A percentile compares a stretch with the other conserved stretches of the same genome.
These are phyloP conservation scores for Suillus bovinus DNA, from an alignment of 768 basidiomycete species.

Conservation along the genomic window DNA sequence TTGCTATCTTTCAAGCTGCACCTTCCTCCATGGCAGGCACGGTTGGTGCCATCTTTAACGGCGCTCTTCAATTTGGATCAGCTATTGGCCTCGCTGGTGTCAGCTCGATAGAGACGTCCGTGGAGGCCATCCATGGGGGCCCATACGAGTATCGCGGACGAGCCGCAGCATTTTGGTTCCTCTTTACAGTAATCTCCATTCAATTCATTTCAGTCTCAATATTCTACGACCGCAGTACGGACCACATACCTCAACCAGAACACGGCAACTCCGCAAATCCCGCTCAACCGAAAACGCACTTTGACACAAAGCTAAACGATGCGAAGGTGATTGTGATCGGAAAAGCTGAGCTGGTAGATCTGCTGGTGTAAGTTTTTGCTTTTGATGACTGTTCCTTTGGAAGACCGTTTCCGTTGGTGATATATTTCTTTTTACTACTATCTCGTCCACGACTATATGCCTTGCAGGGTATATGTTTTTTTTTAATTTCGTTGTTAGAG, in stretches of 20 bases:
- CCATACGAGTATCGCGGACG: constrained; percentile 38
- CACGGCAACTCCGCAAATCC: background rate
- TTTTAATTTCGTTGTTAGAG: background rate
- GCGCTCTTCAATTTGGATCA: constrained; percentile 51
- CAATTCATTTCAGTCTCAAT: constrained; percentile 33
- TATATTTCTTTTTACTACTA: background rate
- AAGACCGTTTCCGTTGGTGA: background rate
- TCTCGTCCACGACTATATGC: background rate
- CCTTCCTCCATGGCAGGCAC: constrained; percentile 52
- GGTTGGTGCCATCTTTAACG: constrained; percentile 57
- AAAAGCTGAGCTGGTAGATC: background rate
- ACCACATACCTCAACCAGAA: constrained; percentile 8
- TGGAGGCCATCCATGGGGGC: constrained; percentile 37
- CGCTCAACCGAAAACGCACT: background rate
- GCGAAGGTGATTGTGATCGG: background rate
- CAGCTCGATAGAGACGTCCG: constrained; percentile 47
- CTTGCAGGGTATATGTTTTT: background rate
- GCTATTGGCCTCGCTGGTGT: constrained; percentile 53
- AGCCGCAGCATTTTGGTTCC: constrained; percentile 46
- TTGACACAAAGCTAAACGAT: background rate
- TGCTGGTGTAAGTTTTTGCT: background rate
- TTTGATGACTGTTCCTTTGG: background rate
- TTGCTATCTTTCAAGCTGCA: constrained; percentile 50
- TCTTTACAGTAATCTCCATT: constrained; percentile 36
- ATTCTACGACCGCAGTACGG: constrained; percentile 35